Evolutionary conservation across 1,284 basidiomycete genomes (phyloP), one percentile per base, ranked within the genome.

Genomic region (Albatrellus sp.): DNA sequence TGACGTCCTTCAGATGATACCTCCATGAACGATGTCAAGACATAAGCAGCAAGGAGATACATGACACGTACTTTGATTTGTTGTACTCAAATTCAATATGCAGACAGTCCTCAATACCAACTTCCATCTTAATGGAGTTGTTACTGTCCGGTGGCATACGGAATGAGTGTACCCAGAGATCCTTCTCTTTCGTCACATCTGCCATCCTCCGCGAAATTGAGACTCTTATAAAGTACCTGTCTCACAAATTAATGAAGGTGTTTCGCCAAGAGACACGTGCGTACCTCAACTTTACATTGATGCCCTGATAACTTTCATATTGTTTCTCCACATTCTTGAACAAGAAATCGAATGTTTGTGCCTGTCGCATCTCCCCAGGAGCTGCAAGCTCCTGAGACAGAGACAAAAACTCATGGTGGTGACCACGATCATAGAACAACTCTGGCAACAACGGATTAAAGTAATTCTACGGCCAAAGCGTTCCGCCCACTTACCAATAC

Each of bases 81-180:
- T 98, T 98, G 68, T 98, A 98, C 66, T 98, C 94, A 56, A 98
- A 98, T 64, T 98, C 94, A 57, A 98, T 98, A 61, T 98, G 94
- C 54, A 98, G 65, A 63, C 94, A 98, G 60, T 98, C 94, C 60
- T 98, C 94, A 50, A 98, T 98, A 13, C 94, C 94, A 32, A 98
- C 96, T 64, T 98, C 94, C 96, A 98, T 98, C 73, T 96, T 98
- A 68, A 98, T 97, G 30, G 90, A 86, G 60, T 93, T 94, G 65
- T 96, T 98, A 54, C 79, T 87, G 60, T 98, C 96, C 46, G 94
- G 92, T 2, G 94, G 94, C 89, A 97, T 96, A 34, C 93, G 84
- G 69, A 89, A 98, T 9, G 90, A 94, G 61, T 98, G 94, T 2
- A 98, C 96, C 93, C 93, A 98, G 29, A 98, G 62, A 52, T 98